Evolutionary conservation across 2,329 filamentous ascomycete species (phyloP), one percentile per base, ranked within the genome.

Genomic region (Hymenoscyphus scutula): DNA sequence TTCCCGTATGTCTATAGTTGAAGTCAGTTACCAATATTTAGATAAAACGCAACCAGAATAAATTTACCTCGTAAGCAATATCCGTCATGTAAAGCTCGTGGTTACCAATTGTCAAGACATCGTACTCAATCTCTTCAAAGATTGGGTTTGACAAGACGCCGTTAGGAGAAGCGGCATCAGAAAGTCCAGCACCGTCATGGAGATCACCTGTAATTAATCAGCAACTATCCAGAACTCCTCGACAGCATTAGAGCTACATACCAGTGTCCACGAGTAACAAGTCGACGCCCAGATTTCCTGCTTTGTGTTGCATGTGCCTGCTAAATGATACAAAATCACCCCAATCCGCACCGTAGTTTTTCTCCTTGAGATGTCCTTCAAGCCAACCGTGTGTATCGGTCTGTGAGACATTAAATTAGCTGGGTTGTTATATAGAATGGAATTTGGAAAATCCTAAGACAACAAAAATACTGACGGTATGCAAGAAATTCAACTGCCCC

Each of bases 261-360:
- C 94, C 94, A 0, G 93, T 97, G 73, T 98, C 94, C 67, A 98
- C 80, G 10, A 98, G 79, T 29, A 98, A 79, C 15, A 98, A 79
- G 74, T 98, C 94, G 51, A 85, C 85, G 57, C 91, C 92, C 58
- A 89, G 82, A 2, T 87, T 84, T 70, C 96, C 90, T 63, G 92
- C 91, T 72, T 85, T 87, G 67, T 86, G 83, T 62, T 85, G 88
- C 81, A 98, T 85, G 73, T 93, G 92, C 37, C 88, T 81, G 29
- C 92, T 85, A 74, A 98, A 97, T 8, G 93, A 97, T 69, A 97
- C 83, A 77, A 97, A 98, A 77, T 98, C 95, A 64, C 94, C 94
- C 92, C 94, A 97, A 77, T 98, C 94, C 55, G 92, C 93, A n/a
- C 91, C 92, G 77, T 94, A 98, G 61, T 93, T 83, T 71, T 80